Conservation (phyloP, 78 protist genomes). For the Cavenderia fasciculata region DNA sequence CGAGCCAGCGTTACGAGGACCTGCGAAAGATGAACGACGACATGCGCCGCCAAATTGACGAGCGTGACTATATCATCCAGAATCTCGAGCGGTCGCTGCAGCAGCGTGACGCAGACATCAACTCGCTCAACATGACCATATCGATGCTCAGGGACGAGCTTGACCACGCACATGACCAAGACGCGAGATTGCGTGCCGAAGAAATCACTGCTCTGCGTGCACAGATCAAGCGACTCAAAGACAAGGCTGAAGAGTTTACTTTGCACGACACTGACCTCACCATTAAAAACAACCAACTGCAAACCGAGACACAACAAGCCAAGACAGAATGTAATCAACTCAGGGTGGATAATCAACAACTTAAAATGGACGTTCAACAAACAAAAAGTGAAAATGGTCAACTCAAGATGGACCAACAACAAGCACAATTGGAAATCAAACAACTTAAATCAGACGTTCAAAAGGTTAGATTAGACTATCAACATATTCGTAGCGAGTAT, state of each 20-base stretch:
- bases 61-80: no score
- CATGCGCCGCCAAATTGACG: no score
- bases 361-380: not conserved
- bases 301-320: not conserved
- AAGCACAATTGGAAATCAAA: not conserved
- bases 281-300: not conserved
- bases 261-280: not conserved
- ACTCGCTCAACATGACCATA: no score
- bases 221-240: slow-evolving; percentile 14
- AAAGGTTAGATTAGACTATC: no score
- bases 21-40: no score
- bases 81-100: no score
- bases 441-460: not conserved
- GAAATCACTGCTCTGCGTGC: slow-evolving; percentile 11
- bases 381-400: not conserved
- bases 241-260: not conserved
- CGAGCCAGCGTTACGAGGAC: no score
- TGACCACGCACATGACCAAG: not conserved
- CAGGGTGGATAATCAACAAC: not conserved
- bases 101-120: no score
- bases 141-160: not conserved
- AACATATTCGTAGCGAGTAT: no score
- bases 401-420: not conserved
- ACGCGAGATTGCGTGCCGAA: not conserved
- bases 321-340: not conserved